Evolutionary conservation across 2,329 filamentous ascomycete genomes (phyloP).

Genomic region (Xylaria sp.): DNA sequence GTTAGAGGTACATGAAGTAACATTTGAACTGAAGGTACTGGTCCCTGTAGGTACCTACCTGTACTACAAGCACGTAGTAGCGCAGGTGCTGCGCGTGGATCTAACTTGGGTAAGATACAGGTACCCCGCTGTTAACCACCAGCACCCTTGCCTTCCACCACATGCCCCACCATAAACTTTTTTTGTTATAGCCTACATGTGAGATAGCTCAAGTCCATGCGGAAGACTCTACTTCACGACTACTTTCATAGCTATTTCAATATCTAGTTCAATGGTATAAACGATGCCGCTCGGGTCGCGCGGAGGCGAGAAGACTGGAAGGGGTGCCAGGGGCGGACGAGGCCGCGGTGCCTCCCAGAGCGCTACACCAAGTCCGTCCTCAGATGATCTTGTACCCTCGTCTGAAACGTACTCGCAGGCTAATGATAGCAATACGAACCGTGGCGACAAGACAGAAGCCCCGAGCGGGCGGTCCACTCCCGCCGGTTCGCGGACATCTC

Average conservation of each 20-base stretch:
- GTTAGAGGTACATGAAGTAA: no score
- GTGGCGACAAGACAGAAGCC: constrained; percentile 8
- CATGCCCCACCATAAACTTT: constrained; percentile 48
- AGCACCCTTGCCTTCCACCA: constrained; percentile 5
- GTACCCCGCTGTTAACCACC: constrained; percentile 33
- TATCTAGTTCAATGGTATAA: constrained; percentile 31
- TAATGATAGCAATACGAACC: constrained; percentile 6
- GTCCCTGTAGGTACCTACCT: background rate
- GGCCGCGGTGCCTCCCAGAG: constrained; percentile 37
- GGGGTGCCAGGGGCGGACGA: constrained; percentile 41
- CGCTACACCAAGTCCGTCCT: constrained; percentile 25
- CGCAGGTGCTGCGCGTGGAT: background rate
- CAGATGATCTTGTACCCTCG: constrained; percentile 30
- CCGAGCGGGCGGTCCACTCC: constrained; percentile 32
- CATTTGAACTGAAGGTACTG: no score
- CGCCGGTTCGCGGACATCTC: constrained; percentile 42
- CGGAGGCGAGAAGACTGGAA: constrained; percentile 38
- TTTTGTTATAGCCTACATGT: constrained; percentile 37
- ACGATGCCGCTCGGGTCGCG: constrained; percentile 44
- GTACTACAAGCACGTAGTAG: background rate
- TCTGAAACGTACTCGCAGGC: constrained; percentile 31
- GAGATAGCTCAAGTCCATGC: constrained; percentile 15
- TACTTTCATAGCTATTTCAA: background rate
- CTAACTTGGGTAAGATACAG: background rate
- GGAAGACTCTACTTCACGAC: constrained; percentile 1